Evolutionary conservation across 2,329 filamentous ascomycete genomes (phyloP), one percentile per base, ranked within the genome.

Genomic region (Aspergillus bombycis): DNA sequence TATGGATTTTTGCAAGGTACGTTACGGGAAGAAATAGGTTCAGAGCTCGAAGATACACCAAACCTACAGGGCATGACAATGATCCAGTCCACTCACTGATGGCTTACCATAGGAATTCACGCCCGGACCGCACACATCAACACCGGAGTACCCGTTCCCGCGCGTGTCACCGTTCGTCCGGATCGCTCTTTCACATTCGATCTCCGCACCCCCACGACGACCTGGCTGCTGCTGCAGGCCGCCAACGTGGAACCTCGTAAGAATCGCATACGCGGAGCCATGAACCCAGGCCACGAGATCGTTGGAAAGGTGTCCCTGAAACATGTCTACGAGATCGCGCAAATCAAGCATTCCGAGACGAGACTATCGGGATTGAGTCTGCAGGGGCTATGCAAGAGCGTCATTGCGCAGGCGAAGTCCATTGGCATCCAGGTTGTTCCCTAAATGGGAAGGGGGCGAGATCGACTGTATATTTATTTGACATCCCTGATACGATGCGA

Each of bases 1-100:
- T 63, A 99, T 99, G 90, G 95, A 99, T 81, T 99, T 98, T 79
- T 98, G 95, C 88, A 98, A 98, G 86, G 94, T 96, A 78, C 62
- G 75, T 45, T 46, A 32, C 19, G 9, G 48, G 46, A 9, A 19
- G 4, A 16, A 50, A 50, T 2, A 9, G 8, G 26, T 30, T 30
- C 4, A 14, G 46, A 19, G 46, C 26, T n/a, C 26, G 30, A 28
- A 10, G 2, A n/a, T n/a, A 36, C 32, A 6, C 16, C 34, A 16
- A 36, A 30, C 19, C 14, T 30, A 48, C 8, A n/a, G 43, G 43
- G n/a, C 4, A 19, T 26, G 14, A 28, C 28, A 23, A 52, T 41
- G 14, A 12, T 19, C 19, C 48, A 32, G 30, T 32, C 4, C 30
- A 34, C 28, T 52, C 28, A 52, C 48, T n/a, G 6, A 19, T 26